A percentile compares a stretch with the other conserved stretches of the same genome.
Conservation (phyloP, 1,139 yeast species). For the Kodamaea alishanica region DNA sequence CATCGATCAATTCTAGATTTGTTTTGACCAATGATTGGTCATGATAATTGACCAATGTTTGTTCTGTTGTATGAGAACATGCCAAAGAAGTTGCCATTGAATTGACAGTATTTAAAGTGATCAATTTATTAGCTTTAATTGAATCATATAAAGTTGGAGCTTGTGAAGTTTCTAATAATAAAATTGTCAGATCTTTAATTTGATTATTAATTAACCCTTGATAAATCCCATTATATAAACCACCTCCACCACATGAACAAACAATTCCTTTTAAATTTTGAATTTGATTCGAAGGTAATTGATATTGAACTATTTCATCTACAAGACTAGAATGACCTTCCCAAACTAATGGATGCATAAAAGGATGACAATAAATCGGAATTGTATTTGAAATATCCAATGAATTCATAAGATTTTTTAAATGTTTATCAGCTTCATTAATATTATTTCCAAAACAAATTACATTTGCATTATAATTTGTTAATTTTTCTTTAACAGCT, state of each 20-base stretch:
- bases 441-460: conserved; percentile 54
- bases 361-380: conserved; percentile 68
- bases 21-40: conserved; percentile 36
- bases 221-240: conserved; percentile 61
- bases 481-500: conserved; percentile 26
- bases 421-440: conserved; percentile 61
- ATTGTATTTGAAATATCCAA: conserved; percentile 13
- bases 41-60: conserved; percentile 39
- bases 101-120: conserved; percentile 43
- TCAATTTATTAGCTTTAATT: conserved; percentile 41
- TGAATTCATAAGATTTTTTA: conserved; percentile 24
- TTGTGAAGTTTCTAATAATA: conserved; percentile 52
- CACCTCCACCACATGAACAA: conserved; percentile 76
- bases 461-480: conserved; percentile 52
- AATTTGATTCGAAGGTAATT: conserved; percentile 23
- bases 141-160: conserved; percentile 56
- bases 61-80: conserved; percentile 49
- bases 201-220: conserved; percentile 47
- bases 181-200: conserved; percentile 16
- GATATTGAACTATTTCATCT: conserved; percentile 48
- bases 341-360: conserved; percentile 62
- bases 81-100: conserved; percentile 64
- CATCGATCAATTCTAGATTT: conserved; percentile 47
- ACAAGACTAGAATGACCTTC: conserved; percentile 62
- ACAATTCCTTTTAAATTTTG: conserved; percentile 53